Evolutionary conservation across 2,329 filamentous ascomycete genomes (phyloP).

Genomic region (Xylariaceae sp.): DNA sequence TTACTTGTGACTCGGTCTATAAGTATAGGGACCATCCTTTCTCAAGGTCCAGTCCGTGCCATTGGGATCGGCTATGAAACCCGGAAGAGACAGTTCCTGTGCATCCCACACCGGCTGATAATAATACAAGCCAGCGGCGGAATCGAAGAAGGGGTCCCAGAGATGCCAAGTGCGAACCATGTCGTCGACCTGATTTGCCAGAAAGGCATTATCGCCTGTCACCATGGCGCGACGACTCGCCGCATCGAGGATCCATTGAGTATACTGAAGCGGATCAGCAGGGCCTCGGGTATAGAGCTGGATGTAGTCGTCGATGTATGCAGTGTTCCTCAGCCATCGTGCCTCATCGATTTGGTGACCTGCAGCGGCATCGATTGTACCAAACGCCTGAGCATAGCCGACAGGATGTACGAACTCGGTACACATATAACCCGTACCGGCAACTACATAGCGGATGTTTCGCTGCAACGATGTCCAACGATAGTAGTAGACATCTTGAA

Average conservation of each 20-base stretch:
- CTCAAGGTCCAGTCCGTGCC: constrained; percentile 29
- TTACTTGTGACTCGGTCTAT: constrained; percentile 38
- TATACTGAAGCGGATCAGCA: constrained; percentile 35
- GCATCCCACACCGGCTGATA: constrained; percentile 40
- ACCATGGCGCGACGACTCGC: constrained; percentile 34
- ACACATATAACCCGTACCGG: constrained; percentile 38
- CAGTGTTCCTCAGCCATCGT: constrained; percentile 37
- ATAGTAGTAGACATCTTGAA: constrained; percentile 44
- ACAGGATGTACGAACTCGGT: constrained; percentile 42
- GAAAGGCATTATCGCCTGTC: constrained; percentile 35
- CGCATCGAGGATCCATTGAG: constrained; percentile 35
- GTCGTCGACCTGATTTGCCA: constrained; percentile 37
- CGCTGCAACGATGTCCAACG: constrained; percentile 38
- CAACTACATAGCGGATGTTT: constrained; percentile 37
- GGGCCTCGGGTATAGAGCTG: constrained; percentile 35
- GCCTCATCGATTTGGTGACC: constrained; percentile 37
- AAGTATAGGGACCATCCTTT: constrained; percentile 38
- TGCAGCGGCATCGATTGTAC: constrained; percentile 33
- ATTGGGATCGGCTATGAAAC: constrained; percentile 35
- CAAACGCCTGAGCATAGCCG: constrained; percentile 31
- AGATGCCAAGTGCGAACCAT: constrained; percentile 36
- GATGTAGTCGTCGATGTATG: constrained; percentile 38
- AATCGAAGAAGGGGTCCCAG: constrained; percentile 37
- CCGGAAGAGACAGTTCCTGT: constrained; percentile 38
- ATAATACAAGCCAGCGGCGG: constrained; percentile 37